A percentile compares a stretch with the other conserved stretches of the same genome.
Conservation (phyloP, 805 yeast genomes). For the Saccharomycopsis synnaedendra region DNA sequence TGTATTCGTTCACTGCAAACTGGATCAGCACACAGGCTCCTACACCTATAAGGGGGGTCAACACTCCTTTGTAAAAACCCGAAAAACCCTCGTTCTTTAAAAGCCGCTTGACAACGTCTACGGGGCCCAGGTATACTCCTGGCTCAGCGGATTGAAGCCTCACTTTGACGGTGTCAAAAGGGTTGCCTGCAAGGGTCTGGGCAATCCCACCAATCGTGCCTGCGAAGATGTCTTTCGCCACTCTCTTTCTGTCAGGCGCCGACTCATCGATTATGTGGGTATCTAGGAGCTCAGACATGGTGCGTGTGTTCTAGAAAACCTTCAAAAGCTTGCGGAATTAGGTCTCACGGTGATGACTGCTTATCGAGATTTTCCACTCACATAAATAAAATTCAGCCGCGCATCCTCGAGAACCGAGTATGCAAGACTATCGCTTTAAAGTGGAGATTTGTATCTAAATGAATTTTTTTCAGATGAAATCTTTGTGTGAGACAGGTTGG, state of each 20-base stretch:
- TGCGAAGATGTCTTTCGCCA: slow-evolving; percentile 69
- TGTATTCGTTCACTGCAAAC: slow-evolving; percentile 87
- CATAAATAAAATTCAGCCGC: too few species aligned
- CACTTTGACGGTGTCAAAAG: slow-evolving; percentile 91
- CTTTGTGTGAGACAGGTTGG: too few species aligned
- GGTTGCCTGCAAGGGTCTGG: slow-evolving; percentile 92
- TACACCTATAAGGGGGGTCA: slow-evolving; percentile 90
- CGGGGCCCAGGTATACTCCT: slow-evolving; percentile 61
- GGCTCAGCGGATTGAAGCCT: slow-evolving; percentile 80
- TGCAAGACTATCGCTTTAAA: too few species aligned
- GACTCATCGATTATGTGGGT: slow-evolving; percentile 8
- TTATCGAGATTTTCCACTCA: too few species aligned
- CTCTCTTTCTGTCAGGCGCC: slow-evolving; percentile 23
- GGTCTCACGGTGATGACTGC: too few species aligned
- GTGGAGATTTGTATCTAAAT: too few species aligned
- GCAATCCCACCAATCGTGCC: slow-evolving; percentile 96
- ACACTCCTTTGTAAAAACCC: slow-evolving; percentile 89
- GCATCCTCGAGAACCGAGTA: too few species aligned
- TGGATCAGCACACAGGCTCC: slow-evolving; percentile 97
- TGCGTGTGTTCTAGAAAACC: too few species aligned
- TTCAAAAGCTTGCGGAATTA: too few species aligned
- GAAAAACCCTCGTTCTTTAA: slow-evolving; percentile 68
- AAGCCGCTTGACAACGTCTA: slow-evolving; percentile 66
- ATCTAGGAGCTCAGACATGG: slow-evolving; percentile 5
- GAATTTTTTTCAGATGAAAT: too few species aligned